Evolutionary conservation across 305 asterid species (phyloP).

Genomic region (Solanum hybrid): DNA sequence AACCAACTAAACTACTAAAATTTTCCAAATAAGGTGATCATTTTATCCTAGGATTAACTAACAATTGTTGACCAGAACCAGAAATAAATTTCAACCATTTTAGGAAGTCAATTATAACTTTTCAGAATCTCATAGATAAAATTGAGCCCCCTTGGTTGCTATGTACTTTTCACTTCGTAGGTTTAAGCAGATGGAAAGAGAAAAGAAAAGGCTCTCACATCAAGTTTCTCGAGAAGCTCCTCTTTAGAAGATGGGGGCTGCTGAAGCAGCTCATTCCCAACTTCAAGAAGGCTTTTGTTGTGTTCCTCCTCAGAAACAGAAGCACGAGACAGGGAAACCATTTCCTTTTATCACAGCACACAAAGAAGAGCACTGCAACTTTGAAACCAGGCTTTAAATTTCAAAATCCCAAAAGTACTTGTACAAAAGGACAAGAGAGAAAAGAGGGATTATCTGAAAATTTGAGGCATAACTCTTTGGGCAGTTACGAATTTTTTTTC

Average conservation of each 20-base stretch:
- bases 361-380: not conserved
- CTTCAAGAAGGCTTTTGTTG: constrained; percentile 5
- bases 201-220: constrained; percentile 10
- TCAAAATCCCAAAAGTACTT: not conserved
- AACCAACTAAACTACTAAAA: not conserved
- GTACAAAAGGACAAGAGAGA: not conserved
- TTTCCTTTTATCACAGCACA: not conserved
- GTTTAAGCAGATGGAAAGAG: not conserved
- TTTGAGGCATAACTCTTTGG: not conserved
- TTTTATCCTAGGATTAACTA: not conserved
- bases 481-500: not conserved
- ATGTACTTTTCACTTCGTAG: not conserved
- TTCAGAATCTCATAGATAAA: not conserved
- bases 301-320: constrained; percentile 1
- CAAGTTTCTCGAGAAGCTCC: constrained; percentile 18
- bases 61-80: not conserved
- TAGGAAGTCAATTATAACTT: not conserved
- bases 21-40: not conserved
- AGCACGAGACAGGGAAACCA: not conserved
- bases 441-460: not conserved
- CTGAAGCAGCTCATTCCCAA: constrained; percentile 8
- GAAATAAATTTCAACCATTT: not conserved
- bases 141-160: not conserved
- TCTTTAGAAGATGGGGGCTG: constrained; percentile 8
- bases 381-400: not conserved